Percentiles rank a stretch among this genome's conserved stretches.
These are phyloP conservation scores for Rosa lucieae DNA, from an alignment of 306 rosid genomes.

Conservation along the genomic window DNA sequence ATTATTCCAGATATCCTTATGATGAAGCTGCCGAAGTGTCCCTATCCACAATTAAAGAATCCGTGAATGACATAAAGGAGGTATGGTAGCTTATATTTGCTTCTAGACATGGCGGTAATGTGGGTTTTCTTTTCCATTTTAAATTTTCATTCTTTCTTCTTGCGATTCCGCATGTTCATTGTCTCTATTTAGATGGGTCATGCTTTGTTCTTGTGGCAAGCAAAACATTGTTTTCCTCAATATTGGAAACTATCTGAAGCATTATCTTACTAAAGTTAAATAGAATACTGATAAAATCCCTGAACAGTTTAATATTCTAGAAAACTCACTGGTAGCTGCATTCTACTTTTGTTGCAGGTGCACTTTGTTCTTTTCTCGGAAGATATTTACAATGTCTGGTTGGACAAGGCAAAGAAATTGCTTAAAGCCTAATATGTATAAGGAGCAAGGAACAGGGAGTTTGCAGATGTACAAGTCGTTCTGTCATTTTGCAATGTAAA, in stretches of 20 bases:
- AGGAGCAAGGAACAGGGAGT: not conserved
- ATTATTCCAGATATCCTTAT: slow-evolving; percentile 62
- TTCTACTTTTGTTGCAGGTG: slow-evolving; percentile 51
- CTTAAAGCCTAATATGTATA: slow-evolving; percentile 38
- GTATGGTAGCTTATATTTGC: slow-evolving; percentile 28
- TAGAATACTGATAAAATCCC: not conserved
- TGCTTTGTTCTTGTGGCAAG: slow-evolving; percentile 2
- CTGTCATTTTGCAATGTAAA: not conserved
- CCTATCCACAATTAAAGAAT: slow-evolving; percentile 62
- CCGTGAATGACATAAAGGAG: slow-evolving; percentile 66
- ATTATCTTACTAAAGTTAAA: not conserved
- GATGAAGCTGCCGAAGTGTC: slow-evolving; percentile 77
- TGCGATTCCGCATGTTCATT: not conserved
- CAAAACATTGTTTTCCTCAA: not conserved
- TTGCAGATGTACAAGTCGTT: not conserved
- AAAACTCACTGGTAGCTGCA: slow-evolving; percentile 1
- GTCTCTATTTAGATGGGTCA: not conserved
- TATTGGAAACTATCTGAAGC: not conserved
- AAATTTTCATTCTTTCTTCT: not conserved
- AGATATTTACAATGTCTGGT: slow-evolving; percentile 59
- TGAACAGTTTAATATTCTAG: not conserved
- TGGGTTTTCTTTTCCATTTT: not conserved
- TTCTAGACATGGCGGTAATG: not conserved
- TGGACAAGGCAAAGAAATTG: slow-evolving; percentile 58
- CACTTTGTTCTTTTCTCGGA: slow-evolving; percentile 66